A percentile compares a stretch with the other conserved stretches of the same genome.
Evolutionary conservation across 2,329 filamentous ascomycete species (phyloP).

Genomic region (Acarospora socialis): DNA sequence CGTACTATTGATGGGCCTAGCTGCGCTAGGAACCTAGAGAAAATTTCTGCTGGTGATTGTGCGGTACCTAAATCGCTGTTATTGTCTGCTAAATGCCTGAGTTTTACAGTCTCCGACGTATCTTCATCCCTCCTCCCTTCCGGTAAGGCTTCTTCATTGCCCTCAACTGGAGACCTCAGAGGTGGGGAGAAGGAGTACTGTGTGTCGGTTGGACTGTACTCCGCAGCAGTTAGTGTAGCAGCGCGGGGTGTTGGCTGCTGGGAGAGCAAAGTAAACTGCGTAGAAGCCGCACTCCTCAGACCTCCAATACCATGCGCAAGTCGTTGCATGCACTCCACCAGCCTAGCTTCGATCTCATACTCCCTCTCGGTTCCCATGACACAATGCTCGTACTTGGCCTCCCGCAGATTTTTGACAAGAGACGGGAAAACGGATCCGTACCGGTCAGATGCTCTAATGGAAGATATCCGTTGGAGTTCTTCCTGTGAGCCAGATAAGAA

Average conservation of each 20-base stretch:
- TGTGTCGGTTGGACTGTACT: too few relatives aligned
- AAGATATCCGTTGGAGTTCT: slow-evolving; percentile 54
- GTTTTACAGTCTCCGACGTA: too few relatives aligned
- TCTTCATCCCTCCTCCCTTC: too few relatives aligned
- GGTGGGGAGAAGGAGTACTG: too few relatives aligned
- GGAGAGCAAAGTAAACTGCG: slow-evolving; percentile 72
- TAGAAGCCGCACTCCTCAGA: slow-evolving; percentile 72
- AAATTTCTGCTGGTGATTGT: slow-evolving; percentile 63
- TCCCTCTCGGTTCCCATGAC: slow-evolving; percentile 63
- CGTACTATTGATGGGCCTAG: slow-evolving; percentile 74
- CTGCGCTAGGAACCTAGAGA: slow-evolving; percentile 75
- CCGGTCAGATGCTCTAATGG: slow-evolving; percentile 44
- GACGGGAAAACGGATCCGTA: slow-evolving; percentile 55
- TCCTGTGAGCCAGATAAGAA: slow-evolving; percentile 74
- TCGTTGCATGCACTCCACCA: slow-evolving; percentile 73
- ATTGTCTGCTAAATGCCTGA: too few relatives aligned
- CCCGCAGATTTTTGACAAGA: slow-evolving; percentile 63
- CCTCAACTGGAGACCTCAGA: too few relatives aligned
- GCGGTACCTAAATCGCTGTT: slow-evolving; percentile 13
- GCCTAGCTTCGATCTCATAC: slow-evolving; percentile 61
- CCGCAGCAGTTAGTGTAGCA: slow-evolving; percentile 11
- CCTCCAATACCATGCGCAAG: slow-evolving; percentile 83
- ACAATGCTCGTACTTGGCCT: slow-evolving; percentile 84
- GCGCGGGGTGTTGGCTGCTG: slow-evolving; percentile 36
- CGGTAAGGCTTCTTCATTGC: too few relatives aligned